These are phyloP conservation scores for Ambrosia artemisiifolia DNA, from an alignment of 129 eudicot species.

Conservation along the genomic window DNA sequence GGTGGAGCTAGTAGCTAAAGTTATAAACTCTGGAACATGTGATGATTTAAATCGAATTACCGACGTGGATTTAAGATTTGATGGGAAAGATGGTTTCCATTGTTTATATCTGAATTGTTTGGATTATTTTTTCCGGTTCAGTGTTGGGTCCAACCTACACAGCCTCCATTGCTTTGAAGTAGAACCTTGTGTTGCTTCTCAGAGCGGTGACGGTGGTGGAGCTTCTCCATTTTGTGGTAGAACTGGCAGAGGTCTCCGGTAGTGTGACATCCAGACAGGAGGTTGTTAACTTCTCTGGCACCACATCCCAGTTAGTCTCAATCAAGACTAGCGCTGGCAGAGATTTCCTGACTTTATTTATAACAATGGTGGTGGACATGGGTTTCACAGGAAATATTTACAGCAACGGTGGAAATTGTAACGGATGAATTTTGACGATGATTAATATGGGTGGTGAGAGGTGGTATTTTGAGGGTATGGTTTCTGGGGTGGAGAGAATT, in stretches of 20 bases:
- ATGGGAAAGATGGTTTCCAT: slow-evolving; percentile 8
- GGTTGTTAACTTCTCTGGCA: too few relatives aligned
- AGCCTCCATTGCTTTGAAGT: slow-evolving; percentile 56
- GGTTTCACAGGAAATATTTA: too few relatives aligned
- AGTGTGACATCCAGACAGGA: slow-evolving; percentile 24
- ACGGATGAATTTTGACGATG: too few relatives aligned
- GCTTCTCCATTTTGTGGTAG: slow-evolving; percentile 65
- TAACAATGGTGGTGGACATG: too few relatives aligned
- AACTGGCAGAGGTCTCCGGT: slow-evolving; percentile 38
- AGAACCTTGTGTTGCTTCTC: slow-evolving; percentile 39
- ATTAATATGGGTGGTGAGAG: too few relatives aligned
- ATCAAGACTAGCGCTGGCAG: too few relatives aligned
- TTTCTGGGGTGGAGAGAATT: background rate
- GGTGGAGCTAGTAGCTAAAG: slow-evolving; percentile 23
- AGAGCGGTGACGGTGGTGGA: slow-evolving; percentile 50
- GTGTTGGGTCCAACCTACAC: slow-evolving; percentile 47
- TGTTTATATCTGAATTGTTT: background rate
- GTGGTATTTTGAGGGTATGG: too few relatives aligned
- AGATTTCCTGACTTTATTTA: too few relatives aligned
- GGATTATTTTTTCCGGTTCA: background rate
- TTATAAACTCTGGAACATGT: slow-evolving; percentile 15
- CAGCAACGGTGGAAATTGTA: too few relatives aligned
- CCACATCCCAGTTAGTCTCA: too few relatives aligned
- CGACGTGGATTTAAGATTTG: slow-evolving; percentile 23
- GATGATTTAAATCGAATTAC: slow-evolving; percentile 29